phyloP scores from a whole-genome alignment of 2,329 filamentous ascomycete genomes.

The Teratosphaeriaceae sp. region DNA sequence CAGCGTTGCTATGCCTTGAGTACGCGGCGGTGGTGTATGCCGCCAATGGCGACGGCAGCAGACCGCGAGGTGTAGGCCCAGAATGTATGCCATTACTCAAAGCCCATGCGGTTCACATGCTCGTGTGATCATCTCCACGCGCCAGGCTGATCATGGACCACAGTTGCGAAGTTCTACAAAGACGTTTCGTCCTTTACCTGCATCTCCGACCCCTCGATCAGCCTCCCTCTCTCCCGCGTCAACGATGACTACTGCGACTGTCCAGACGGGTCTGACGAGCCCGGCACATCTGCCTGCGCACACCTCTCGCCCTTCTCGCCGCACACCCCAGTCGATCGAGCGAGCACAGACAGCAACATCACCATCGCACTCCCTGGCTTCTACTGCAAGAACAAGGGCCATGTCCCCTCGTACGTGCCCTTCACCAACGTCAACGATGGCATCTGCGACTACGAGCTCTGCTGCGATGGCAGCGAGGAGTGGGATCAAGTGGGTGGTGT shows the following conservation, averaged over 20 bases:
- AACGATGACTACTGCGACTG: constrained; percentile 99
- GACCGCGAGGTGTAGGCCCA: constrained; percentile 80
- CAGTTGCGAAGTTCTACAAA: constrained; percentile 85
- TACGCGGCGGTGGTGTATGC: constrained; percentile 32
- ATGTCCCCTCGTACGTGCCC: constrained; percentile 75
- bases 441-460: constrained; percentile 89
- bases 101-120: background rate
- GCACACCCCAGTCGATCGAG: constrained; percentile 57
- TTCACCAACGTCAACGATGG: constrained; percentile 92
- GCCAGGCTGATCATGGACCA: constrained; percentile 4
- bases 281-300: constrained; percentile 86
- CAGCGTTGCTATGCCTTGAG: constrained; percentile 26
- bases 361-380: constrained; percentile 76
- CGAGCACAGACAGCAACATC: constrained; percentile 54
- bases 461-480: constrained; percentile 93
- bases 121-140: background rate
- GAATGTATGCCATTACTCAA: constrained; percentile 67
- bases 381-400: constrained; percentile 93
- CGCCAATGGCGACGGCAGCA: constrained; percentile 52
- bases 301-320: constrained; percentile 75
- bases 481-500: constrained; percentile 69
- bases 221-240: constrained; percentile 62
- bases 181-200: constrained; percentile 67
- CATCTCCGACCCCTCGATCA: constrained; percentile 73
- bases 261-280: constrained; percentile 94